Evolutionary conservation across 2,329 filamentous ascomycete species (phyloP).

Genomic region (Diaporthe australafricana): DNA sequence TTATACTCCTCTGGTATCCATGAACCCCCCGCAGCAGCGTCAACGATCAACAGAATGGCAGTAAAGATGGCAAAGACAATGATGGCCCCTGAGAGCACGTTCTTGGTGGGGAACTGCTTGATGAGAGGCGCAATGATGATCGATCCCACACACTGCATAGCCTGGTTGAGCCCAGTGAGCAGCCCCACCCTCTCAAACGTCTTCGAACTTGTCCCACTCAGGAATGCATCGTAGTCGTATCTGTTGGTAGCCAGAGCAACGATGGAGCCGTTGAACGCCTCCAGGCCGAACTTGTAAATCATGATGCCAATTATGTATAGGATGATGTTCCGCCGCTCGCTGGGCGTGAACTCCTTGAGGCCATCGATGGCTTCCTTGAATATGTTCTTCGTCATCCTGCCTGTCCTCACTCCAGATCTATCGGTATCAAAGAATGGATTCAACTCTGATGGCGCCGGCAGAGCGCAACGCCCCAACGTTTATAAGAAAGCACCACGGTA

Average conservation of each 20-base stretch:
- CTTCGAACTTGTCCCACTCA: conserved; percentile 43
- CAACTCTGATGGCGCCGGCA: neutral
- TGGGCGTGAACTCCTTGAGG: conserved; percentile 40
- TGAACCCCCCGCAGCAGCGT: conserved; percentile 59
- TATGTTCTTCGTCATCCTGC: conserved; percentile 8
- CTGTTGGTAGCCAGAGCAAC: conserved; percentile 61
- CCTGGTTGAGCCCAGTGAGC: conserved; percentile 61
- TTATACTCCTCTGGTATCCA: conserved; percentile 49
- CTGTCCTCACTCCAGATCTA: neutral
- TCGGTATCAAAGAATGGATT: neutral
- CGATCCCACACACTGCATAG: conserved; percentile 61
- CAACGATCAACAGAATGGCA: conserved; percentile 59
- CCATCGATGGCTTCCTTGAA: conserved; percentile 31
- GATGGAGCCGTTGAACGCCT: conserved; percentile 63
- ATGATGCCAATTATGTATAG: conserved; percentile 62
- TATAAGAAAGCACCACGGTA: neutral
- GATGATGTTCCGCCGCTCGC: conserved; percentile 57
- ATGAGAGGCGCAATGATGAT: conserved; percentile 63
- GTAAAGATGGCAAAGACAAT: conserved; percentile 59
- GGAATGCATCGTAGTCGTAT: conserved; percentile 57
- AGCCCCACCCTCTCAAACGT: conserved; percentile 61
- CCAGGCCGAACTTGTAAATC: conserved; percentile 63
- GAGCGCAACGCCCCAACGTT: conserved; percentile 7
- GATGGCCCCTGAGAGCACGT: conserved; percentile 56
- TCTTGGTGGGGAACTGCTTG: conserved; percentile 58